phyloP scores from a whole-genome alignment of 2,329 filamentous ascomycete species.

The Blumeriella jaapii region DNA sequence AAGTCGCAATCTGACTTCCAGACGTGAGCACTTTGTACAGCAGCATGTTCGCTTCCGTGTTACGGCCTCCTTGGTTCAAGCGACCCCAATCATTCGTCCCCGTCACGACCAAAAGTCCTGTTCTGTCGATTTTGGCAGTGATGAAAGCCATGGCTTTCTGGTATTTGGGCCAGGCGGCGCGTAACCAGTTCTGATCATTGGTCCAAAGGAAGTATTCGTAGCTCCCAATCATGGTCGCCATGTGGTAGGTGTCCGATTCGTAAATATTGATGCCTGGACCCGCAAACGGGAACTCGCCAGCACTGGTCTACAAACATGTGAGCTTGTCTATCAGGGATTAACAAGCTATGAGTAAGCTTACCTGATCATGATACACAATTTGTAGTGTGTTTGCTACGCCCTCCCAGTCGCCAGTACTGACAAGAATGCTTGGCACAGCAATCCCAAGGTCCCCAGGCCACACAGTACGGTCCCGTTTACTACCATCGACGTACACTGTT shows the following conservation, averaged over 20 bases:
- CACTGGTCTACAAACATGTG: slow-evolving; percentile 18
- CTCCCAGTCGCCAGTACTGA: slow-evolving; percentile 42
- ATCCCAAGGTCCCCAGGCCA: slow-evolving; percentile 53
- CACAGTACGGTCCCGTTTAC: slow-evolving; percentile 46
- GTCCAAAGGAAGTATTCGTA: slow-evolving; percentile 48
- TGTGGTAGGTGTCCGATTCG: slow-evolving; percentile 41
- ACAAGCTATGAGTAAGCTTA: slow-evolving; percentile 1
- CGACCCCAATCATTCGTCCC: slow-evolving; percentile 24
- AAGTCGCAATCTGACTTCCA: slow-evolving; percentile 34
- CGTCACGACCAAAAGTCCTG: slow-evolving; percentile 24
- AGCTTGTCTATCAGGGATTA: background rate
- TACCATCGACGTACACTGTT: slow-evolving; percentile 36
- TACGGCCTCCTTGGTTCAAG: slow-evolving; percentile 21
- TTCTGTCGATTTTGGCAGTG: slow-evolving; percentile 32
- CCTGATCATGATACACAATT: slow-evolving; percentile 27
- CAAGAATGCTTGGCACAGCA: slow-evolving; percentile 40
- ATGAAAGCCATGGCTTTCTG: slow-evolving; percentile 35
- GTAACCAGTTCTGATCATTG: slow-evolving; percentile 38
- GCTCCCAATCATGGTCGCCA: slow-evolving; percentile 45
- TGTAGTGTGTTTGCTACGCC: slow-evolving; percentile 39
- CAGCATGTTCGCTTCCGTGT: slow-evolving; percentile 25
- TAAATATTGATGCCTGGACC: slow-evolving; percentile 33
- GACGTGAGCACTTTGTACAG: slow-evolving; percentile 36
- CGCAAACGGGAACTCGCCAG: slow-evolving; percentile 38
- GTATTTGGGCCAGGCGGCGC: slow-evolving; percentile 37